phyloP scores from a whole-genome alignment of 441 rosid species.

The Pelargonium cotyledonis region DNA sequence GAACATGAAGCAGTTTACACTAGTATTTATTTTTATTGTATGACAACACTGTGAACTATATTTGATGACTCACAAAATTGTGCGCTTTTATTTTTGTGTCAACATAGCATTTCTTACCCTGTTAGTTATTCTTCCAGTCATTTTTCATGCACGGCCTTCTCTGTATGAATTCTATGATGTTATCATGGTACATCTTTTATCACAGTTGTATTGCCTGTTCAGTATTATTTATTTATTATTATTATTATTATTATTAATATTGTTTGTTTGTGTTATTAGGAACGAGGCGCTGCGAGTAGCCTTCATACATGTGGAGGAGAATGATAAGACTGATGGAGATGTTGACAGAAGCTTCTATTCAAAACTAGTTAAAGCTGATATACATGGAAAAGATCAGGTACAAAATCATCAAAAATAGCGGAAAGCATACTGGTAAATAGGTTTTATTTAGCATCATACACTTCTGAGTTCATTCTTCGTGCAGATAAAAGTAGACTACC shows the following conservation, averaged over 20 bases:
- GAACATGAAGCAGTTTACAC: not conserved
- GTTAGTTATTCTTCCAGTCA: not conserved
- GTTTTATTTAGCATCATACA: conserved; percentile 1
- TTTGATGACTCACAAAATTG: not conserved
- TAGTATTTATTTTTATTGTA: not conserved
- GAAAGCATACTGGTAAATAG: not conserved
- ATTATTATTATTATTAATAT: not conserved
- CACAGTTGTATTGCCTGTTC: not conserved
- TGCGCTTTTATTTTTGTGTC: not conserved
- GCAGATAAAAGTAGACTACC: not conserved
- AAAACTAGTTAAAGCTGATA: conserved; percentile 96
- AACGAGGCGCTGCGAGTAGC: conserved; percentile 99
- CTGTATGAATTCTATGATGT: not conserved
- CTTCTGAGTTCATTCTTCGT: not conserved
- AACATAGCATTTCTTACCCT: not conserved
- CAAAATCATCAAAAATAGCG: conserved; percentile 6
- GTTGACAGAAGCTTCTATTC: conserved; percentile 76
- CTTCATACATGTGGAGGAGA: conserved; percentile 87
- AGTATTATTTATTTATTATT: no score
- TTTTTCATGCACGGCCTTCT: not conserved
- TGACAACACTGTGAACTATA: not conserved
- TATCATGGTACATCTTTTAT: not conserved
- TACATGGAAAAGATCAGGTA: conserved; percentile 97
- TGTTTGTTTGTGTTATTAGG: conserved; percentile 36
- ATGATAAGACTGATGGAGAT: conserved; percentile 53